Evolutionary conservation across 2,329 filamentous ascomycete genomes (phyloP), one percentile per base, ranked within the genome.

Genomic region (Coniochaeta sp.): DNA sequence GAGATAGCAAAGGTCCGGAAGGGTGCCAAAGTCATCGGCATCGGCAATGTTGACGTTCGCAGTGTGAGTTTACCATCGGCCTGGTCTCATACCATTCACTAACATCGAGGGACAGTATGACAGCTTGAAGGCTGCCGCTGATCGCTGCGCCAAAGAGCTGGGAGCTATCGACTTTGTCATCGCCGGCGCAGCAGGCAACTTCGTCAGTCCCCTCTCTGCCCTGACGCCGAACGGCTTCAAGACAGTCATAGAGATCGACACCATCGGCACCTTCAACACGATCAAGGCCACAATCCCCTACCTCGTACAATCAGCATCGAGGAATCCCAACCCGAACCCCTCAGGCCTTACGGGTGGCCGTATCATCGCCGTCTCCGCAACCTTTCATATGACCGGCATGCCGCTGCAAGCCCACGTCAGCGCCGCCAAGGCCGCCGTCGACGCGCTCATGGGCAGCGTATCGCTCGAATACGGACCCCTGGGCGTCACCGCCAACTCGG

Each of bases 111-210:
- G 24, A 6, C 52, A 84, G 68, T 75, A 77, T 12, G 78, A 91
- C 40, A 80, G 77, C 55, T 67, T 96, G 53, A 76, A 87, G 57
- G 76, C 77, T 51, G 91, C 92, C 0, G 91, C 88, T 1, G 87
- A 91, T 53, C 78, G 79, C 56, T 96, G 91, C 63, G 87, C 83
- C 1, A 79, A 83, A 59, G 90, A 96, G 69, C 76, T 99, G 5
- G 94, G 94, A 6, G 78, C 79, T 12, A 91, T 99, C 58, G 94
- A 99, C 68, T 96, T 86, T 67, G 88, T 95, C 53, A 95, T 96
- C 65, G 92, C 92, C 18, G 94, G 94, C 49, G 94, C 94, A 13
- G 94, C 94, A 16, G 94, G 94, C 53, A 99, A 99, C 70, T 99
- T 97, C 69, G 78, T 99, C 20, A 87, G 90, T 0, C 87, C 92